Conservation (phyloP, 305 asterid genomes). For the Fraxinus baroniana region DNA sequence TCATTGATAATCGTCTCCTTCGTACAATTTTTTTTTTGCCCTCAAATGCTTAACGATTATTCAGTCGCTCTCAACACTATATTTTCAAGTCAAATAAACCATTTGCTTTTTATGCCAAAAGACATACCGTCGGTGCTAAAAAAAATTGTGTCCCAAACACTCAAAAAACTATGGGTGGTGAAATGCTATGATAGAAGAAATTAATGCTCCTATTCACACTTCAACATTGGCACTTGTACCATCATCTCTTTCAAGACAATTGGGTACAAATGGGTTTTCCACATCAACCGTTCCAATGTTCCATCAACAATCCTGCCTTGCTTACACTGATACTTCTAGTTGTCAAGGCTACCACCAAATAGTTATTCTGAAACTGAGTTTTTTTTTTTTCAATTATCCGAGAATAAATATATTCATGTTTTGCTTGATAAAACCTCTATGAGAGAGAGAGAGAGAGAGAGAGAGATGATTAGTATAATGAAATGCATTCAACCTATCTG, state of each 20-base stretch:
- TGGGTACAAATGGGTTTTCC: background rate
- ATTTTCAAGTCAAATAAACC: background rate
- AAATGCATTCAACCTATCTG: background rate
- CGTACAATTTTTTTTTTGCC: background rate
- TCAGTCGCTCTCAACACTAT: background rate
- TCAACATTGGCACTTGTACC: background rate
- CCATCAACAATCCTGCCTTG: background rate
- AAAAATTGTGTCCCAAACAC: background rate
- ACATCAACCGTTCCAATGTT: background rate
- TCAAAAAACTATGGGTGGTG: background rate
- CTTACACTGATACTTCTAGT: background rate
- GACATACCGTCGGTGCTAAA: background rate
- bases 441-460: too few species aligned
- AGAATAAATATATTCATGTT: background rate
- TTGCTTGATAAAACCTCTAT: background rate
- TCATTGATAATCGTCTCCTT: background rate
- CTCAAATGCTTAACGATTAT: background rate
- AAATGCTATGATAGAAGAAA: background rate
- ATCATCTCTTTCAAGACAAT: background rate
- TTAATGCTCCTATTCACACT: background rate
- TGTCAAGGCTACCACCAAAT: background rate
- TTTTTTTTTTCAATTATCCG: background rate
- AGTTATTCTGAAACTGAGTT: background rate
- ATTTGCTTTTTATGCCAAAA: background rate
- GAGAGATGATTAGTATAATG: background rate